Evolutionary conservation across 192 early-diverging fungal genomes (phyloP).

Genomic region (Phlyctochytrium arcticum): DNA sequence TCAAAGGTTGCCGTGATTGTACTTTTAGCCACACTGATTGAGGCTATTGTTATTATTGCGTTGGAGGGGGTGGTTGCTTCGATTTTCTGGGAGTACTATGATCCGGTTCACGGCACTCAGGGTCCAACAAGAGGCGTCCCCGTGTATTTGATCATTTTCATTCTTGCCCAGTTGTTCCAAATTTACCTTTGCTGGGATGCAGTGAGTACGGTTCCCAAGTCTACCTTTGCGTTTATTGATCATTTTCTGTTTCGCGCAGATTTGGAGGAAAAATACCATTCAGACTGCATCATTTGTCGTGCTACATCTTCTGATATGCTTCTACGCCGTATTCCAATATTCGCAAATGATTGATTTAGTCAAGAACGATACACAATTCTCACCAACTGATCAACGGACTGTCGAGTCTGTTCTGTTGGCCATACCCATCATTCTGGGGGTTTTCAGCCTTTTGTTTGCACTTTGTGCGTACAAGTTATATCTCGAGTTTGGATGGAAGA

Average conservation of each 20-base stretch:
- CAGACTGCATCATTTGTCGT: conserved; percentile 75
- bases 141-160: conserved; percentile 86
- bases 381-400: not conserved
- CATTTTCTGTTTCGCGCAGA: conserved; percentile 44
- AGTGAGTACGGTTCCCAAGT: conserved; percentile 48
- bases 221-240: conserved; percentile 2
- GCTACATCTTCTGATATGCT: conserved; percentile 64
- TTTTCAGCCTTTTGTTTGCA: conserved; percentile 42
- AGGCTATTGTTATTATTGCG: conserved; percentile 52
- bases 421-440: conserved; percentile 54
- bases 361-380: not conserved
- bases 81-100: conserved; percentile 38
- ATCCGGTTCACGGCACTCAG: conserved; percentile 1
- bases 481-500: conserved; percentile 52
- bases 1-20: conserved; percentile 5
- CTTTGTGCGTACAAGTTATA: conserved; percentile 39
- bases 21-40: conserved; percentile 37
- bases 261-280: conserved; percentile 89
- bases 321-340: conserved; percentile 68
- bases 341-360: conserved; percentile 40
- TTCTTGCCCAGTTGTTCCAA: conserved; percentile 80
- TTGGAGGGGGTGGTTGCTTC: conserved; percentile 51
- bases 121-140: conserved; percentile 47
- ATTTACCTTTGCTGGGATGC: conserved; percentile 82
- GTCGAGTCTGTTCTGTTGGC: conserved; percentile 35